phyloP scores from a whole-genome alignment of 2,329 filamentous ascomycete genomes.

The Ascochyta koolunga region DNA sequence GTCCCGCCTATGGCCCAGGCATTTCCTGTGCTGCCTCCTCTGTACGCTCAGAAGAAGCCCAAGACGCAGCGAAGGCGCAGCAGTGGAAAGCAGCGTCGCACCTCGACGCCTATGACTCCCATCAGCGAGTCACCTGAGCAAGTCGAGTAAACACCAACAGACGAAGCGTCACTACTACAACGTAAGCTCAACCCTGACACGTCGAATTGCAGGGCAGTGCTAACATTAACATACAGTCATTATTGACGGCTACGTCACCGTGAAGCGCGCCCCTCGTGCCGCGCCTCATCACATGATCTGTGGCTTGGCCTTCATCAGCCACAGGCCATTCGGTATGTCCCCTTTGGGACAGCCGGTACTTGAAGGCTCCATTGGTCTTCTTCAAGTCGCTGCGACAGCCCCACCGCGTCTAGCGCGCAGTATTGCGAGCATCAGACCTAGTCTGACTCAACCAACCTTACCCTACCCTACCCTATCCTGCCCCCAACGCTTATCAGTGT shows the following conservation, averaged over 20 bases:
- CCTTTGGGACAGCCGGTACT: constrained; percentile 3
- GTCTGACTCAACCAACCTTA: constrained; percentile 8
- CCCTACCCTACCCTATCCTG: too few species aligned
- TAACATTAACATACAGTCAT: constrained; percentile 27
- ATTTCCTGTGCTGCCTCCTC: constrained; percentile 47
- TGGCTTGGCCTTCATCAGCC: constrained; percentile 6
- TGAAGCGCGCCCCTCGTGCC: constrained; percentile 20
- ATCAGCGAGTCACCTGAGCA: constrained; percentile 50
- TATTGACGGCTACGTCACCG: constrained; percentile 21
- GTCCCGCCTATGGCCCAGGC: constrained; percentile 44
- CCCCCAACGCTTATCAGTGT: neutral
- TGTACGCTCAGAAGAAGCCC: constrained; percentile 49
- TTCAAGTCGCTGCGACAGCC: constrained; percentile 3
- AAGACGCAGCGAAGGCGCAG: constrained; percentile 49
- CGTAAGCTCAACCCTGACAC: constrained; percentile 22
- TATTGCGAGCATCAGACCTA: constrained; percentile 2
- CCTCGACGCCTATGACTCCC: constrained; percentile 51
- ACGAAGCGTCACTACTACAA: neutral
- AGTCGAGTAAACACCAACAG: constrained; percentile 39
- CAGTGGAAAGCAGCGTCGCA: constrained; percentile 48
- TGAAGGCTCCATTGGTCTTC: constrained; percentile 1
- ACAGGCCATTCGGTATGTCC: neutral
- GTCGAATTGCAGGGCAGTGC: constrained; percentile 9
- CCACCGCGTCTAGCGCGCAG: constrained; percentile 3
- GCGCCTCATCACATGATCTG: constrained; percentile 12